Conservation (phyloP, 352 stramenopile genomes). For the Phytophthora palmivora region DNA sequence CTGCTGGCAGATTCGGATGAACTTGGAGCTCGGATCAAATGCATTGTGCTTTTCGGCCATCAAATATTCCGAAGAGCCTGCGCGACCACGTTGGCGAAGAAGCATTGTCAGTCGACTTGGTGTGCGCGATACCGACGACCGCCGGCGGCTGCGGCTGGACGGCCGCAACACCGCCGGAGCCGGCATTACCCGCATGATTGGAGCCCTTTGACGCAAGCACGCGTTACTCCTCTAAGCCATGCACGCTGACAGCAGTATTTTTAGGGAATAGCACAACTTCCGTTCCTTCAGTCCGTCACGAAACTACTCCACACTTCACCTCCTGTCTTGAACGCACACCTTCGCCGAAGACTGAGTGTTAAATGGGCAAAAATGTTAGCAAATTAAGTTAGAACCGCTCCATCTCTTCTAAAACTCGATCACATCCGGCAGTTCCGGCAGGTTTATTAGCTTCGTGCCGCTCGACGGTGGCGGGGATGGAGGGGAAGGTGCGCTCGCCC, state of each 20-base stretch:
- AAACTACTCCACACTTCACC: slow-evolving; percentile 24
- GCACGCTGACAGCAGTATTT: slow-evolving; percentile 17
- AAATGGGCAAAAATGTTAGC: slow-evolving; percentile 19
- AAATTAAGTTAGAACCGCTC: slow-evolving; percentile 43
- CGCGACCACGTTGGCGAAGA: slow-evolving; percentile 44
- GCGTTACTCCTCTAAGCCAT: slow-evolving; percentile 4
- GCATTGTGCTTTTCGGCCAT: slow-evolving; percentile 60
- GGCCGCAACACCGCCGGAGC: slow-evolving; percentile 11
- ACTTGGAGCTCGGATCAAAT: slow-evolving; percentile 62
- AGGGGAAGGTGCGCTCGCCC: slow-evolving; percentile 23
- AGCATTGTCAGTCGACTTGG: slow-evolving; percentile 23
- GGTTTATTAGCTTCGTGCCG: slow-evolving; percentile 31
- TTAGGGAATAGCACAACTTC: slow-evolving; percentile 5
- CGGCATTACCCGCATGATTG: slow-evolving; percentile 29
- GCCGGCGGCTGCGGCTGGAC: slow-evolving; percentile 29
- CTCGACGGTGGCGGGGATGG: slow-evolving; percentile 18
- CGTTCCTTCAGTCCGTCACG: slow-evolving; percentile 4
- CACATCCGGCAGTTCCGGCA: slow-evolving; percentile 65
- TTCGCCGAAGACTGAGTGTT: not conserved
- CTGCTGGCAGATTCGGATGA: slow-evolving; percentile 62
- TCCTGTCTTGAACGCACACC: too few species aligned
- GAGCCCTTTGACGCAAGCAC: slow-evolving; percentile 7
- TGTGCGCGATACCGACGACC: slow-evolving; percentile 27
- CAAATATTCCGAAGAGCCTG: slow-evolving; percentile 56
- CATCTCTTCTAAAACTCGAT: slow-evolving; percentile 48